Conservation (phyloP, 2,329 filamentous ascomycete genomes). For the Beauveria varroae region DNA sequence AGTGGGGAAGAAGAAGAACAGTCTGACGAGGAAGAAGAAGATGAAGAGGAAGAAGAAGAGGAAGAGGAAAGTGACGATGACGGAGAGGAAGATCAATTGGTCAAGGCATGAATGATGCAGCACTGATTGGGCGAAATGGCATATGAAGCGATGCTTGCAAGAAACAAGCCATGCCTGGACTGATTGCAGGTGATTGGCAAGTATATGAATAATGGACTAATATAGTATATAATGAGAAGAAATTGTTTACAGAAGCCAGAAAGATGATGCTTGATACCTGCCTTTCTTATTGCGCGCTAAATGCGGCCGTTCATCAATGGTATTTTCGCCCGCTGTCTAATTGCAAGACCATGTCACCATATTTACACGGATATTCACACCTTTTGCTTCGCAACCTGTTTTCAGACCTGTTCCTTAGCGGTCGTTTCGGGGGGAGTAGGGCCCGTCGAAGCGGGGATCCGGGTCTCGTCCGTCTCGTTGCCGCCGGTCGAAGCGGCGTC, state of each 20-base stretch:
- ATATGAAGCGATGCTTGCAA: neutral
- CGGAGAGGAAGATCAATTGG: conserved; percentile 36
- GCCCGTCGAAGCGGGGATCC: neutral
- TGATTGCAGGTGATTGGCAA: neutral
- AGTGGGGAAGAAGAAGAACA: conserved; percentile 45
- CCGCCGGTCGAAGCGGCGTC: neutral
- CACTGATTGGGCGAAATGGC: neutral
- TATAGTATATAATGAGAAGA: neutral
- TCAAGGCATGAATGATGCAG: conserved; percentile 25
- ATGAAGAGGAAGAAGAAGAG: conserved; percentile 36
- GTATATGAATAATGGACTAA: neutral
- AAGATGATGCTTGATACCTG: neutral
- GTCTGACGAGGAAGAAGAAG: conserved; percentile 34
- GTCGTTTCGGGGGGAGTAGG: conserved; percentile 18
- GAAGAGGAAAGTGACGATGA: conserved; percentile 43
- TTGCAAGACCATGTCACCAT: neutral
- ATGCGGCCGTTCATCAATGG: neutral
- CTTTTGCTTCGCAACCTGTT: too few relatives aligned
- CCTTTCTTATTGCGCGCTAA: neutral
- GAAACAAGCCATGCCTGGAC: neutral
- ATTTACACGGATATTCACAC: neutral
- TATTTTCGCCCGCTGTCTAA: neutral
- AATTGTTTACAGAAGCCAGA: neutral
- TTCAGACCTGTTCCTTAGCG: conserved; percentile 18
- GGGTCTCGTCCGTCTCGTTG: conserved; percentile 14